Evolutionary conservation across 306 rosid species (phyloP), one percentile per base, ranked within the genome.

Genomic region (Pachyrhizus erosus): DNA sequence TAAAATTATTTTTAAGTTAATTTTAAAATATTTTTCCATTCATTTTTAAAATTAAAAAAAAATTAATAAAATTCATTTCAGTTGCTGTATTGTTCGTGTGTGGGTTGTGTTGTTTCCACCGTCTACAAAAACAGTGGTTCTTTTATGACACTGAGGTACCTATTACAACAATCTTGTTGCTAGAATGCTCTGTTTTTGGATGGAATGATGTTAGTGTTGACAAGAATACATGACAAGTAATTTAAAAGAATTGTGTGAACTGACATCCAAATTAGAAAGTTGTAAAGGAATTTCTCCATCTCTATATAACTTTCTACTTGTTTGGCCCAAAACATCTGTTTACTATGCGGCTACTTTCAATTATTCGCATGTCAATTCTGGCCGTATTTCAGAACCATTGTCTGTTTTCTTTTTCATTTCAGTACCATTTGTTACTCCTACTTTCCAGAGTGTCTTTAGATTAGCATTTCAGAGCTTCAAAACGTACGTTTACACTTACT

Each of bases 201-300:
- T 66, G 52, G 51, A 60, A 66, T 66, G 64, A 33, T 27, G 65
- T 31, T 64, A 31, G 34, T 64, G 34, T 37, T 37, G 42, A 40
- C 40, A 39, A 61, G 1, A 60, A 76, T 27, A 37, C 0, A 10
- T 9, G 15, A 78, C 24, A 18, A 65, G 75, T 66, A 51, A 51
- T 62, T 31, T 49, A 18, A 66, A 80, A 18, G 33, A 71, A 23
- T 14, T 55, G 34, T 14, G 31, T 70, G 51, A 72, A 27, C 40
- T 26, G 70, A 49, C 76, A 40, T 24, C 64, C 70, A 78, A 72
- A 62, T 62, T 39, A 26, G 13, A 23, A 49, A 70, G 39, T 18
- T 31, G 21, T 17, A 76, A 58, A 46, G 77, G 18, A 49, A 75
- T 31, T 18, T 82, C 17, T 68, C 20, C 39, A 14, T 27, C 20